Percentiles rank a stretch among this genome's conserved stretches.
phyloP scores from a whole-genome alignment of 495 filamentous ascomycete species.

The Pyrenopolyporus hunteri region DNA sequence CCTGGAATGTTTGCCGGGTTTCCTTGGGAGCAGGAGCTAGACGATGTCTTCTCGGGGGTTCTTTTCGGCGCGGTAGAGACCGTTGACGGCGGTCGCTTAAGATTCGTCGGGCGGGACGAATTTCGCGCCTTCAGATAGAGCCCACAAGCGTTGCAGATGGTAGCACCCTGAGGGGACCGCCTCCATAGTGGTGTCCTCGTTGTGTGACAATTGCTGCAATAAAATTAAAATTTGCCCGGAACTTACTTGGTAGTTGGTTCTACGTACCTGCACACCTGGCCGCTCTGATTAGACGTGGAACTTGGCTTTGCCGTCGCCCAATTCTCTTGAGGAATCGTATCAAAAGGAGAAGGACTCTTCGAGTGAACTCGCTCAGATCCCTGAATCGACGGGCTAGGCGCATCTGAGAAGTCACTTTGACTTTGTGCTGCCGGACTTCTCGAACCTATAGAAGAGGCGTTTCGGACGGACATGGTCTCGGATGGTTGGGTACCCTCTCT shows the following conservation, averaged over 20 bases:
- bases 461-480: conserved; percentile 33
- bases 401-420: conserved; percentile 38
- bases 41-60: conserved; percentile 42
- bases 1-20: conserved; percentile 55
- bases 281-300: conserved; percentile 40
- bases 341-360: conserved; percentile 44
- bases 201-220: conserved; percentile 86
- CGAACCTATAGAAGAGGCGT: conserved; percentile 32
- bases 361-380: conserved; percentile 41
- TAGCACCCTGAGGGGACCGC: conserved; percentile 87
- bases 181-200: conserved; percentile 94
- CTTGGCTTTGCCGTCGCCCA: conserved; percentile 19
- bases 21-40: conserved; percentile 42
- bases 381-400: conserved; percentile 38
- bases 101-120: conserved; percentile 82
- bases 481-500: conserved; percentile 36
- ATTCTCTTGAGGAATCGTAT: conserved; percentile 34
- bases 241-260: not conserved
- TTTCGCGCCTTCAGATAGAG: conserved; percentile 95
- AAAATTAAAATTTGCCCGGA: conserved; percentile 14
- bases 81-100: conserved; percentile 69
- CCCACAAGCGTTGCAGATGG: conserved; percentile 97
- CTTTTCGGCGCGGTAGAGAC: conserved; percentile 48
- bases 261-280: conserved; percentile 63
- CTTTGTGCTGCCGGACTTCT: conserved; percentile 40